These are phyloP conservation scores for Cudoniella acicularis DNA, from an alignment of 495 filamentous ascomycete genomes.

Conservation along the genomic window DNA sequence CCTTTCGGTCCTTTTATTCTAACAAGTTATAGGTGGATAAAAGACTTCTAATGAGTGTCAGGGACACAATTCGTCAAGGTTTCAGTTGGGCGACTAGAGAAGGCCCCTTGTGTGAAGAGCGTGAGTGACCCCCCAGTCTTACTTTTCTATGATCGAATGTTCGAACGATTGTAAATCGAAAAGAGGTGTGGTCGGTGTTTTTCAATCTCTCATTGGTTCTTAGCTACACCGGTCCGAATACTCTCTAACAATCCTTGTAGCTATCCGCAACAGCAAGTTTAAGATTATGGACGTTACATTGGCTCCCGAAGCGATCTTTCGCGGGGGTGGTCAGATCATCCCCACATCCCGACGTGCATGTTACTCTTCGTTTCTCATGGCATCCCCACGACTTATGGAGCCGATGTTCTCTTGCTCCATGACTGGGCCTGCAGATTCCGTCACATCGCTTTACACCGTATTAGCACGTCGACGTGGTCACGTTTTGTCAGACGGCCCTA, in stretches of 20 bases:
- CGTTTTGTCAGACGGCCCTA: slow-evolving; percentile 87
- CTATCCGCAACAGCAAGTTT: slow-evolving; percentile 96
- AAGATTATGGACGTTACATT: slow-evolving; percentile 87
- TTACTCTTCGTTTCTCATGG: slow-evolving; percentile 95
- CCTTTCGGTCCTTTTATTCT: slow-evolving; percentile 29
- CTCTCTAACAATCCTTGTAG: slow-evolving; percentile 37
- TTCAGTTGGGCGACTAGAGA: slow-evolving; percentile 95
- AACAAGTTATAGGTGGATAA: slow-evolving; percentile 66
- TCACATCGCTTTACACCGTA: slow-evolving; percentile 85
- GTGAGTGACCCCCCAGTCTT: slow-evolving; percentile 50
- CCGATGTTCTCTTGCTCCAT: slow-evolving; percentile 89
- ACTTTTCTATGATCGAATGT: slow-evolving; percentile 19
- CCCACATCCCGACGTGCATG: slow-evolving; percentile 87
- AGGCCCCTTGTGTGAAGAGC: slow-evolving; percentile 97
- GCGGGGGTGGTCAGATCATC: slow-evolving; percentile 95
- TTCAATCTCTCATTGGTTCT: slow-evolving; percentile 17
- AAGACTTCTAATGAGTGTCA: slow-evolving; percentile 78
- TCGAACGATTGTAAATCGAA: slow-evolving; percentile 14
- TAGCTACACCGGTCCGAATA: slow-evolving; percentile 7
- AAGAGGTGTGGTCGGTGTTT: slow-evolving; percentile 26
- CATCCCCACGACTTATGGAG: slow-evolving; percentile 92
- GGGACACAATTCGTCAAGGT: slow-evolving; percentile 88
- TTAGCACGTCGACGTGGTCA: slow-evolving; percentile 85
- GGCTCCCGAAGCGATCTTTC: slow-evolving; percentile 84
- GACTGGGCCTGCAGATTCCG: slow-evolving; percentile 88